A percentile compares a stretch with the other conserved stretches of the same genome.
These are phyloP conservation scores for Boletus sensibilis DNA, from an alignment of 768 basidiomycete species.

Conservation along the genomic window DNA sequence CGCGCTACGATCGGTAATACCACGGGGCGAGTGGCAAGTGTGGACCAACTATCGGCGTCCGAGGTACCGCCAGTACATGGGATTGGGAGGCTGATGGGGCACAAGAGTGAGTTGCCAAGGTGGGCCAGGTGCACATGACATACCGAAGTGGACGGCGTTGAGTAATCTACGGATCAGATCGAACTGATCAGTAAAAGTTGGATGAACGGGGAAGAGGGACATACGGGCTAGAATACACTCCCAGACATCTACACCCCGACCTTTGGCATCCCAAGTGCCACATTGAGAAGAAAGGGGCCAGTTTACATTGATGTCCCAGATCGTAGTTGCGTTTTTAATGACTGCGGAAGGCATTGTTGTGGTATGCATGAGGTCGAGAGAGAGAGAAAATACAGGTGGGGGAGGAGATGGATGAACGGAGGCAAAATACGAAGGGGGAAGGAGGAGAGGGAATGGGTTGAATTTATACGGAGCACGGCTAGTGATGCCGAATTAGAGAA, in stretches of 20 bases:
- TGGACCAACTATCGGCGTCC: conserved; percentile 37
- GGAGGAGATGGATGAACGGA: conserved; percentile 6
- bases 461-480: conserved; percentile 31
- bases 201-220: neutral
- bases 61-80: conserved; percentile 46
- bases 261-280: conserved; percentile 66
- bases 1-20: conserved; percentile 2
- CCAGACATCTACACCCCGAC: conserved; percentile 72
- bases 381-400: neutral
- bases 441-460: conserved; percentile 9
- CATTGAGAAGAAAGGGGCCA: conserved; percentile 69
- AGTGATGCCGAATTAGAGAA: conserved; percentile 29
- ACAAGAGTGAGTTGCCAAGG: conserved; percentile 5
- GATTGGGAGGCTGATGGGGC: conserved; percentile 41
- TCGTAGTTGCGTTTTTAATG: conserved; percentile 63
- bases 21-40: neutral
- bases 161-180: conserved; percentile 47
- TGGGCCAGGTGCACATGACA: conserved; percentile 5
- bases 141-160: conserved; percentile 49
- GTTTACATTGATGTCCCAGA: conserved; percentile 67
- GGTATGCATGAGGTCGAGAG: conserved; percentile 16
- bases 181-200: conserved; percentile 1
- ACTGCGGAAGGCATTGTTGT: conserved; percentile 32
- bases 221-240: conserved; percentile 70
- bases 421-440: conserved; percentile 3